Percentiles rank a stretch among this genome's conserved stretches.
Evolutionary conservation across 2,329 filamentous ascomycete genomes (phyloP).

Genomic region (Alternaria alternata): DNA sequence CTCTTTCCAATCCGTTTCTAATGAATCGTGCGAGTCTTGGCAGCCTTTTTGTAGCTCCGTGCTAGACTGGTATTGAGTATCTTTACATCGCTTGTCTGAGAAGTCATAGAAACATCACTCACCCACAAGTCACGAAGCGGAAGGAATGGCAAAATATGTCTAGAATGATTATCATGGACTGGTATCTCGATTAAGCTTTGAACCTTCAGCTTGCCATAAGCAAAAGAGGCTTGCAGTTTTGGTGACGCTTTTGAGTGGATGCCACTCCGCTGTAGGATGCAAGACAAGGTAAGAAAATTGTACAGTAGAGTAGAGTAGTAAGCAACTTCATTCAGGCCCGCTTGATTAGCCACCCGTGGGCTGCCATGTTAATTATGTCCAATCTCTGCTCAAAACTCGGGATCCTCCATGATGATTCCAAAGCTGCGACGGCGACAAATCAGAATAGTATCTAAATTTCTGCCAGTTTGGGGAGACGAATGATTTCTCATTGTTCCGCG

Average conservation of each 20-base stretch:
- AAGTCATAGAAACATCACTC: background rate
- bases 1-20: background rate
- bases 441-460: background rate
- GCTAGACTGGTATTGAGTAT: background rate
- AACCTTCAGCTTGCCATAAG: background rate
- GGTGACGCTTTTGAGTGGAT: background rate
- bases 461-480: background rate
- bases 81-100: background rate
- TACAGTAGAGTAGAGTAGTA: constrained; percentile 11
- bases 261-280: background rate
- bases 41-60: background rate
- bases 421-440: background rate
- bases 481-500: background rate
- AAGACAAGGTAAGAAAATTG: background rate
- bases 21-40: background rate
- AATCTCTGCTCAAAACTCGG: constrained; percentile 1
- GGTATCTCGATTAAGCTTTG: background rate
- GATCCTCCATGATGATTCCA: constrained; percentile 4
- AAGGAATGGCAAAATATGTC: background rate
- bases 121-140: background rate
- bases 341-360: background rate
- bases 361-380: background rate
- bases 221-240: background rate
- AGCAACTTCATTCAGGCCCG: background rate
- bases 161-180: background rate